Evolutionary conservation across 2,329 filamentous ascomycete species (phyloP), one percentile per base, ranked within the genome.

Genomic region (Pestalotiopsis sp.): DNA sequence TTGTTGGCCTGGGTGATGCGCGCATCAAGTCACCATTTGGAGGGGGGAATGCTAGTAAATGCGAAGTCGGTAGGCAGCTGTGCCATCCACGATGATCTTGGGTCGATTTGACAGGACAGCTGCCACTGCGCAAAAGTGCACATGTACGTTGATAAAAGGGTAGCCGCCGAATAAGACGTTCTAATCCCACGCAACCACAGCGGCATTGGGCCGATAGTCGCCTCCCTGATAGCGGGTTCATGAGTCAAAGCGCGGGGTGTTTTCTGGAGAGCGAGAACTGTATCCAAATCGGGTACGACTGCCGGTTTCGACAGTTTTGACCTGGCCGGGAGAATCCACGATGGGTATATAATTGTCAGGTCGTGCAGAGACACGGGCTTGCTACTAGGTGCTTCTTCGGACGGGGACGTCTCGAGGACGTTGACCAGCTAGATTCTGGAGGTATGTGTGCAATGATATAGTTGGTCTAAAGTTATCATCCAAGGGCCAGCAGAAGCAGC

Each of bases 181-280:
- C 31, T 3, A 36, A 36, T 36, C 25, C 31, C 31, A n/a, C 59
- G 36, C 25, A 62, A 40, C 12, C 59, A 31, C n/a, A 40, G 25
- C 36, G 59, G 17, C 59, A 20, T 59, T 59, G 57, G 23, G n/a
- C 45, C 45, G 45, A 52, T 52, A 52, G 45, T 52, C 45, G 45
- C 45, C 45, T 52, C 45, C 45, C 45, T 52, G 45, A 59, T 59
- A 59, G 23, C 59, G 25, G 59, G 59, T 20, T n/a, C 59, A 62
- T 62, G 59, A 62, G 59, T 62, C 59, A 62, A 62, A 62, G 59
- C 59, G 59, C 59, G 31, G n/a, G 59, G 27, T 40, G 31, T 17
- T 40, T 62, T 36, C 36, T 62, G 27, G 59, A 62, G 27, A 36
- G 59, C 59, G 27, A 40, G 17, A 62, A 20, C 9, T 27, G 13